Conservation (phyloP, 495 filamentous ascomycete species). For the Penicillium roqueforti region DNA sequence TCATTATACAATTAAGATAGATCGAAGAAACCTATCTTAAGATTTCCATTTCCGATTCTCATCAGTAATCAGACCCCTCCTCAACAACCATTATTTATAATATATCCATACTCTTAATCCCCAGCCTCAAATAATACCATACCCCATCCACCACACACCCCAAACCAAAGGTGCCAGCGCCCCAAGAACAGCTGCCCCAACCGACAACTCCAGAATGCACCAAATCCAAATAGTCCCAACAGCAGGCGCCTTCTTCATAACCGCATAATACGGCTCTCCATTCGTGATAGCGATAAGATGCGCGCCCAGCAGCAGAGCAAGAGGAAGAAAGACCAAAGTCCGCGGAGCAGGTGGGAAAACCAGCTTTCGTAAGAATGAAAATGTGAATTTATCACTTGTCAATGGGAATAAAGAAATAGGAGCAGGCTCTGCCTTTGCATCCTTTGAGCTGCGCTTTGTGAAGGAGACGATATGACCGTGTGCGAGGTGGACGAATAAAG, state of each 20-base stretch:
- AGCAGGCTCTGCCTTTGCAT: conserved; percentile 11
- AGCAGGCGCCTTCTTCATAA: conserved; percentile 89
- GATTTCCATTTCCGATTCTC: background rate
- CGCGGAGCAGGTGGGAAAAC: conserved; percentile 33
- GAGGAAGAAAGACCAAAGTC: conserved; percentile 38
- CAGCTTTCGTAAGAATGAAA: conserved; percentile 32
- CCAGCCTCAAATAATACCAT: conserved; percentile 43
- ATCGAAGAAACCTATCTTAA: background rate
- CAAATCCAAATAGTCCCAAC: conserved; percentile 93
- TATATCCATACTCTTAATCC: background rate
- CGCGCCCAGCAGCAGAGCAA: conserved; percentile 64
- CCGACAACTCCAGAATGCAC: conserved; percentile 82
- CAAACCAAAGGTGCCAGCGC: conserved; percentile 55
- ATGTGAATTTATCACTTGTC: conserved; percentile 27
- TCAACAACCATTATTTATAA: background rate
- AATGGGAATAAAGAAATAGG: conserved; percentile 28
- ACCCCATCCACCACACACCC: conserved; percentile 66
- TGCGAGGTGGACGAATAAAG: conserved; percentile 42
- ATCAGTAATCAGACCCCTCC: too few relatives aligned
- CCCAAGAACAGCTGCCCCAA: conserved; percentile 56
- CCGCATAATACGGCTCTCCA: conserved; percentile 68
- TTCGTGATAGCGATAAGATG: conserved; percentile 82
- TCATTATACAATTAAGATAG: background rate
- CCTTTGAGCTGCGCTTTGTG: conserved; percentile 6
- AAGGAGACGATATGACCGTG: conserved; percentile 44